phyloP scores from a whole-genome alignment of 345 rosid species.

The Eucalyptus rudis region DNA sequence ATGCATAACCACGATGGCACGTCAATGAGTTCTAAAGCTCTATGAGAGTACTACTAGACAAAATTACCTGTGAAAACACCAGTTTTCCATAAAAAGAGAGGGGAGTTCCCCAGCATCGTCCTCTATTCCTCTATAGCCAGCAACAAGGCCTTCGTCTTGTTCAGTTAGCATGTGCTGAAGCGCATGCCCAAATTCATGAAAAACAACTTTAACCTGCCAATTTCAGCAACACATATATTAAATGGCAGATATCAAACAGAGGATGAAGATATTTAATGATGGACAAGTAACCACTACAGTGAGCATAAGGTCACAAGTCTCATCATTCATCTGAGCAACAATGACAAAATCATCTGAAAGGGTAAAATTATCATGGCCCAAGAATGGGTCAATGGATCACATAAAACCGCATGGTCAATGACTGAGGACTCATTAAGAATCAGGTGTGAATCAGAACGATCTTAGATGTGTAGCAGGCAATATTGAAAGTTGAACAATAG shows the following conservation, averaged over 20 bases:
- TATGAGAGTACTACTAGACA: background rate
- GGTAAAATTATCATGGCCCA: background rate
- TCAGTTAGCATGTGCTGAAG: slow-evolving; percentile 91
- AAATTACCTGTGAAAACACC: slow-evolving; percentile 83
- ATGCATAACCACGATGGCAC: background rate
- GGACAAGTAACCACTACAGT: background rate
- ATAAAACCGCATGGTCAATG: background rate
- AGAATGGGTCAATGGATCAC: background rate
- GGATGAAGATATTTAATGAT: background rate
- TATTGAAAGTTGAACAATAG: background rate
- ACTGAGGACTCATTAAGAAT: background rate
- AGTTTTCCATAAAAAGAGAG: slow-evolving; percentile 91
- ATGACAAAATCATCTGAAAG: background rate
- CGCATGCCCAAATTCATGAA: slow-evolving; percentile 94
- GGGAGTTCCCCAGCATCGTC: slow-evolving; percentile 96
- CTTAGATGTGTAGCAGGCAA: background rate
- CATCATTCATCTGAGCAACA: background rate
- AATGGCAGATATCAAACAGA: background rate
- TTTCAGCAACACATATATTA: background rate
- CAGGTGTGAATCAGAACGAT: background rate
- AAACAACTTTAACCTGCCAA: slow-evolving; percentile 72
- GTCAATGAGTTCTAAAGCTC: background rate
- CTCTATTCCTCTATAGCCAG: slow-evolving; percentile 74
- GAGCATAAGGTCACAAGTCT: background rate
- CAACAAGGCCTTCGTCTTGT: slow-evolving; percentile 74